Percentiles rank a stretch among this genome's conserved stretches.
These are phyloP conservation scores for Ophiostoma perfectum DNA, from an alignment of 2,329 filamentous ascomycete genomes.

Conservation along the genomic window DNA sequence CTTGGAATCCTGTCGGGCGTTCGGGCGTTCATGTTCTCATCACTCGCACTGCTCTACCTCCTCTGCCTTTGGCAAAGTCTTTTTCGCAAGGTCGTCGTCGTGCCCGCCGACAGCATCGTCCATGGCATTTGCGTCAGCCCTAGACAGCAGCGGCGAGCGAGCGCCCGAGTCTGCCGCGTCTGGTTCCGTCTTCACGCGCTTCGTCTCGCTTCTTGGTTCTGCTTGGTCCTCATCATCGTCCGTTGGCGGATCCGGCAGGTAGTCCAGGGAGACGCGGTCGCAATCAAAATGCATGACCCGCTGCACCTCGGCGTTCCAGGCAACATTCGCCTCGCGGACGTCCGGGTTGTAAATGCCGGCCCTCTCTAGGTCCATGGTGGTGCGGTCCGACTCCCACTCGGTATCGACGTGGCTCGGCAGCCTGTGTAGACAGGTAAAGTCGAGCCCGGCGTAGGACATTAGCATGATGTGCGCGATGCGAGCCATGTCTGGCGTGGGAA, in stretches of 20 bases:
- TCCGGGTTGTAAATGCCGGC: background rate
- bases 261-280: background rate
- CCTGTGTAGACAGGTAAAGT: background rate
- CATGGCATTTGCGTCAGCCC: background rate
- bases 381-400: background rate
- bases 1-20: no score
- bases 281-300: conserved; percentile 1
- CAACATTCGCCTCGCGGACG: background rate
- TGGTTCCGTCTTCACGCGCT: background rate
- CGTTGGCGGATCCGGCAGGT: background rate
- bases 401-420: background rate
- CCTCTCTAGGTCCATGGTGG: background rate
- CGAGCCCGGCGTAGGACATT: background rate
- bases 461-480: background rate
- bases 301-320: background rate
- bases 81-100: background rate
- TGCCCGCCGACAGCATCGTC: background rate
- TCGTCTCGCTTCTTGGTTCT: background rate
- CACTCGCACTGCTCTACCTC: no score
- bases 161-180: background rate
- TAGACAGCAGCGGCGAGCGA: background rate
- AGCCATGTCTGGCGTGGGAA: background rate
- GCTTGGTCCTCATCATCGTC: background rate
- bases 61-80: background rate
- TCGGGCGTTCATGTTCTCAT: no score